Evolutionary conservation across 148 eudicot species (phyloP).

Genomic region (Vaccinium corymbosum): DNA sequence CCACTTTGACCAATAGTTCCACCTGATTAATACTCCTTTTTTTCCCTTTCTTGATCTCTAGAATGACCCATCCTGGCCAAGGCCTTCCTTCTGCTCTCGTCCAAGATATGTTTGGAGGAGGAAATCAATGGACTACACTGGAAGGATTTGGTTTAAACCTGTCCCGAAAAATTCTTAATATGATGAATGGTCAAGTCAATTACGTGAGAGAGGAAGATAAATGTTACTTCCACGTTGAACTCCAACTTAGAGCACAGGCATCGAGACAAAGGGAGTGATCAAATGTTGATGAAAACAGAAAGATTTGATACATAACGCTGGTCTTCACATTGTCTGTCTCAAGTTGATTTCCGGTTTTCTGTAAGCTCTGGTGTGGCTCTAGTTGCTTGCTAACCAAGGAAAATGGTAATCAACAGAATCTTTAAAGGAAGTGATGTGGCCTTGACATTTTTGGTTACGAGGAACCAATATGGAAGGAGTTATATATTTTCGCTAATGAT

Average conservation of each 20-base stretch:
- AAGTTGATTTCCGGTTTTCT: not conserved
- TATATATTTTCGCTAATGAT: not conserved
- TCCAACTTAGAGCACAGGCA: conserved; percentile 17
- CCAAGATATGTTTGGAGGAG: conserved; percentile 31
- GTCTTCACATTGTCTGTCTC: not conserved
- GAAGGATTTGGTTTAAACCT: conserved; percentile 29
- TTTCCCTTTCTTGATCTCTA: conserved; percentile 5
- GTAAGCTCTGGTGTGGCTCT: not conserved
- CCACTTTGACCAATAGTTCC: not conserved
- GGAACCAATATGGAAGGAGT: too few species aligned
- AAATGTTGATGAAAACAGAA: not conserved
- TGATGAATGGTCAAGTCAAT: conserved; percentile 30
- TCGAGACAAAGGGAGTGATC: not conserved
- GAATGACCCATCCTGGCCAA: conserved; percentile 37
- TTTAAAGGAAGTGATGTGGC: not conserved
- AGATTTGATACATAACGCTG: not conserved
- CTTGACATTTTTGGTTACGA: not conserved
- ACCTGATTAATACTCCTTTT: not conserved
- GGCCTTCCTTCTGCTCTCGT: conserved; percentile 32
- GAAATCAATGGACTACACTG: conserved; percentile 12
- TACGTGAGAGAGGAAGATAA: conserved; percentile 27
- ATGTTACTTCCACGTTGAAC: conserved; percentile 26
- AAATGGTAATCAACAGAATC: not conserved
- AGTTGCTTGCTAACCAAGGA: not conserved
- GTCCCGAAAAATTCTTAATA: conserved; percentile 27